Evolutionary conservation across 345 rosid species (phyloP), one percentile per base, ranked within the genome.

Genomic region (Punica granatum): DNA sequence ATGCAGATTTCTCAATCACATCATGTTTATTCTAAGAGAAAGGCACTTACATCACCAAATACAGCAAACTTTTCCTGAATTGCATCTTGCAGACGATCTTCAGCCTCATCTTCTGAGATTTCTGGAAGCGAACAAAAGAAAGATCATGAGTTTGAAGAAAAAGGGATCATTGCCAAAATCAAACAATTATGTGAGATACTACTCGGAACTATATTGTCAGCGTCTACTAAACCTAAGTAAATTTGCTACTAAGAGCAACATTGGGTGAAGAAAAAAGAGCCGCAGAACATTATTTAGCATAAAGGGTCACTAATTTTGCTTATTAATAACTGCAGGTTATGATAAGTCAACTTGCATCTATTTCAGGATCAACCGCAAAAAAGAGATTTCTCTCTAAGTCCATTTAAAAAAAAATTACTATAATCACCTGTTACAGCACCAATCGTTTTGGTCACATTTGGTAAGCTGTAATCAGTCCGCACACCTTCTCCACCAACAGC

Each of bases 401-500:
- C 37, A 34, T 35, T n/a, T 21, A 25, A 34, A 33, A 36, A 36
- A 12, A 37, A n/a, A 34, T 6, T 35, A 35, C 21, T 31, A 42
- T 18, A 70, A n/a, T 30, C 81, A 94, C 98, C 99, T 88, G 89
- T 84, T 77, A 94, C 96, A 32, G 97, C 93, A 73, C 99, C 99
- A 72, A 92, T 90, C 51, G 97, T 94, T 81, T 90, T 88, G 48
- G 82, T 84, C 77, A 94, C 98, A 82, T 88, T 90, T 75, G 99
- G 99, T 63, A 94, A 80, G 80, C 96, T 90, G 71, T 74, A 74
- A 66, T 86, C 87, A 4, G 98, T 94, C 49, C 97, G 93, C 71
- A 94, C 98, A 74, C 99, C 99, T 84, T 94, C 98, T 73, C 99
- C 99, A 74, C 99, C 99, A 69, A 94, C 99, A 78, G 99, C 90